Evolutionary conservation across 305 asterid species (phyloP), one percentile per base, ranked within the genome.

Genomic region (Striga hermonthica): DNA sequence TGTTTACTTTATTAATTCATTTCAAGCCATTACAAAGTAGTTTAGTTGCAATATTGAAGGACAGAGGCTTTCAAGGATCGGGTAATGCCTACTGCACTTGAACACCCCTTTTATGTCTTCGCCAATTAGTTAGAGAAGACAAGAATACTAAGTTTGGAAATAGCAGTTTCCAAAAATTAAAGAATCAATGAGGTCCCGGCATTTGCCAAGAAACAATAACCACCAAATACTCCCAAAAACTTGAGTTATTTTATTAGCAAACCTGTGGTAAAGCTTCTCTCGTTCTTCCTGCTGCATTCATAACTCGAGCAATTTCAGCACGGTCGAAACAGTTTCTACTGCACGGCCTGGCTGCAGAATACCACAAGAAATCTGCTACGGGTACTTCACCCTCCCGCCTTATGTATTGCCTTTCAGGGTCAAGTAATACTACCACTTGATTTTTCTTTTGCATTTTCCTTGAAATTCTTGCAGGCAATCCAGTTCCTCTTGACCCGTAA

Each of bases 231-330:
- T 35, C 47, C 5, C 9, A 31, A 28, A 22, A 45, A 22, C 31
- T 22, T 45, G 52, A 45, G 38, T 22, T 61, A 37, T 57, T 37
- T 56, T 50, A 47, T 38, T 54, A 69, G 81, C 78, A 68, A 72
- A 93, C 99, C 97, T 90, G 90, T 15, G 99, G 97, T 50, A 93
- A 80, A 71, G 99, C 96, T 47, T 93, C 99, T 80, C 96, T 89
- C 78, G 53, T 84, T 79, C 91, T 82, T 40, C 99, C 99, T 12
- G 99, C 97, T 34, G 96, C 99, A 82, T 88, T 85, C 99, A 93
- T 93, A 39, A 93, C 97, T 65, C 99, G 79, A 50, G 99, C 99
- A 74, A 93, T 88, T 74, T 93, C 97, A 79, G 96, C 99, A 72
- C 99, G 96, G 70, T 93, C 99, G 67, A 88, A 93, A 78, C 99